These are phyloP conservation scores for Leccinum uliginosum DNA, from an alignment of 768 basidiomycete genomes.

Conservation along the genomic window DNA sequence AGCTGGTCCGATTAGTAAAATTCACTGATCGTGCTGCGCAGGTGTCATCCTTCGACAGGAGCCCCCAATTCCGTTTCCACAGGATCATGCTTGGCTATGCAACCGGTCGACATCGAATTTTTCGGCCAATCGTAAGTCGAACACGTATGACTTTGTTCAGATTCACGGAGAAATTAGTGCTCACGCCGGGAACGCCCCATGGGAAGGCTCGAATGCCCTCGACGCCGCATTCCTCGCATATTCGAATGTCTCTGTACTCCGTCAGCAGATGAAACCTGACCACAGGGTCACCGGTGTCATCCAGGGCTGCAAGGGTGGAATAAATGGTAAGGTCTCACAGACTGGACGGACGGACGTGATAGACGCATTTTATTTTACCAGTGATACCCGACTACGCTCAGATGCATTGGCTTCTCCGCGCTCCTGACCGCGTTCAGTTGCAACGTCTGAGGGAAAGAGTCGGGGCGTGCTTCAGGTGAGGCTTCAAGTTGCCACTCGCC, in stretches of 20 bases:
- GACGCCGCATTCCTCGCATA: slow-evolving; percentile 89
- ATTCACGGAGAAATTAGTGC: slow-evolving; percentile 41
- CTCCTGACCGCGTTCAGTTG: slow-evolving; percentile 58
- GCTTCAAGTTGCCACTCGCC: neutral
- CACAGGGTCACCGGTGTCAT: slow-evolving; percentile 78
- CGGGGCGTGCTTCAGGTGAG: slow-evolving; percentile 68
- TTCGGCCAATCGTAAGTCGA: slow-evolving; percentile 63
- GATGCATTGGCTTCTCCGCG: slow-evolving; percentile 69
- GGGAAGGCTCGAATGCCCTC: slow-evolving; percentile 83
- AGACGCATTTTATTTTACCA: slow-evolving; percentile 25
- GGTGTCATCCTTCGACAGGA: slow-evolving; percentile 73
- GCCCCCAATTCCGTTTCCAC: slow-evolving; percentile 45
- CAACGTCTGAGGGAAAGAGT: slow-evolving; percentile 53
- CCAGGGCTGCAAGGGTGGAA: slow-evolving; percentile 59
- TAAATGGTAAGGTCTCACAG: slow-evolving; percentile 52
- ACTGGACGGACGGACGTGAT: neutral
- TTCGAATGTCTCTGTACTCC: slow-evolving; percentile 68
- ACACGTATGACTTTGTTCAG: neutral
- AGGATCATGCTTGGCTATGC: slow-evolving; percentile 58
- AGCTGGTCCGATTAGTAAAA: slow-evolving; percentile 5
- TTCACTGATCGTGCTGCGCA: slow-evolving; percentile 26
- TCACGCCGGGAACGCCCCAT: slow-evolving; percentile 77
- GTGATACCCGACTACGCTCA: slow-evolving; percentile 83
- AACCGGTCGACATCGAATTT: slow-evolving; percentile 64
- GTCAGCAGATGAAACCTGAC: slow-evolving; percentile 84